phyloP scores from a whole-genome alignment of 208 protist species.

The Endotrypanum monterogeii region DNA sequence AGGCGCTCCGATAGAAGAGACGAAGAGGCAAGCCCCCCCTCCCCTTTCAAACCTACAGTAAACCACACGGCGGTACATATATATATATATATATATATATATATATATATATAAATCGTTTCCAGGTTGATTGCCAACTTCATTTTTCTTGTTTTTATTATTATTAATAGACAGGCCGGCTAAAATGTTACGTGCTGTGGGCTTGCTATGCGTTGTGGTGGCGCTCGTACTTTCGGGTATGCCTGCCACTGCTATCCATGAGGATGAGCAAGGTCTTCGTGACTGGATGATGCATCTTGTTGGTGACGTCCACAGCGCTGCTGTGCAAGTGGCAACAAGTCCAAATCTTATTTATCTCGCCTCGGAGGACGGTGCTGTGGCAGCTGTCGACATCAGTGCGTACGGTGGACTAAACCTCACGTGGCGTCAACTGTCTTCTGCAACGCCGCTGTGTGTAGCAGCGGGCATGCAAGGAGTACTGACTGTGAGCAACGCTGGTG shows the following conservation, averaged over 20 bases:
- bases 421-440: conserved; percentile 60
- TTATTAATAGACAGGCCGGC: background rate
- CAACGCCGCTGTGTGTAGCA: conserved; percentile 56
- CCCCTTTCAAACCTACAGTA: background rate
- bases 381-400: conserved; percentile 39
- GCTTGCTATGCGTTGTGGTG: background rate
- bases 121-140: too few species aligned
- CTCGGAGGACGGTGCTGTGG: conserved; percentile 73
- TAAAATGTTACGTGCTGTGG: background rate
- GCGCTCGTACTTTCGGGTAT: conserved; percentile 8
- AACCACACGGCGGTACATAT: background rate
- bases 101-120: too few species aligned
- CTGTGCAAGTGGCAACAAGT: conserved; percentile 37
- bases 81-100: too few species aligned
- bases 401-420: conserved; percentile 43
- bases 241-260: conserved; percentile 64
- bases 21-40: background rate
- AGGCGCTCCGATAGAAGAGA: background rate
- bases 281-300: conserved; percentile 82
- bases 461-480: conserved; percentile 34
- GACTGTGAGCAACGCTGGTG: conserved; percentile 48
- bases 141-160: too few species aligned
- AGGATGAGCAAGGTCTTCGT: conserved; percentile 84
- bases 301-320: conserved; percentile 71
- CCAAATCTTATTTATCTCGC: conserved; percentile 50